A percentile compares a stretch with the other conserved stretches of the same genome.
Evolutionary conservation across 768 basidiomycete species (phyloP).

Genomic region (Phaffia tasmanica): DNA sequence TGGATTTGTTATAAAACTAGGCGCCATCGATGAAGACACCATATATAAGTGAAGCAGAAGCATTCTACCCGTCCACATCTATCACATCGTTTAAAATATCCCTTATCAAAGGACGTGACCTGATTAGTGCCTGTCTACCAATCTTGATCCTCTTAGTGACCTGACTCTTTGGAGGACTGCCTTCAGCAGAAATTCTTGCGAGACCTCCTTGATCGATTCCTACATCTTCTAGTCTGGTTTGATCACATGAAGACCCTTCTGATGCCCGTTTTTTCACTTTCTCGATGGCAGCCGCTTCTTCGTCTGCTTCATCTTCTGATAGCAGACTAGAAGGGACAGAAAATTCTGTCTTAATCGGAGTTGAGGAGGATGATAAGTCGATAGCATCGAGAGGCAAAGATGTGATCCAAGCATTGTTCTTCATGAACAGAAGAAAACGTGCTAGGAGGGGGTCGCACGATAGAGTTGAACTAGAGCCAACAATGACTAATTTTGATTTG

Average conservation of each 20-base stretch:
- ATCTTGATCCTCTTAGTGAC: constrained; percentile 15
- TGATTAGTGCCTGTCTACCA: constrained; percentile 20
- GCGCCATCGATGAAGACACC: no score
- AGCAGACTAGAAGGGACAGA: not conserved
- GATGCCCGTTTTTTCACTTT: constrained; percentile 27
- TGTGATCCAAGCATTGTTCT: constrained; percentile 59
- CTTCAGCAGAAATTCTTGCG: not conserved
- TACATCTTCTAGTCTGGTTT: not conserved
- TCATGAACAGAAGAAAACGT: constrained; percentile 70
- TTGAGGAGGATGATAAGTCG: no score
- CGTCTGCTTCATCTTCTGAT: not conserved
- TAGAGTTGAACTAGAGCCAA: constrained; percentile 77
- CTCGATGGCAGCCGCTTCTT: not conserved
- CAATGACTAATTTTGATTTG: constrained; percentile 73
- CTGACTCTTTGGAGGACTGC: constrained; percentile 8
- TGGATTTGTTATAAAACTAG: no score
- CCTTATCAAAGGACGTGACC: constrained; percentile 23
- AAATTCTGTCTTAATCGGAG: not conserved
- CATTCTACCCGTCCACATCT: no score
- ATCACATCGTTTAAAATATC: constrained; percentile 28
- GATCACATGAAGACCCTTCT: not conserved
- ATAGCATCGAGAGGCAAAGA: constrained; percentile 42
- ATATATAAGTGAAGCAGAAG: no score
- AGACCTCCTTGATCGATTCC: not conserved
- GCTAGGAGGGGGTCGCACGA: constrained; percentile 43